Base-by-base conservation (phyloP, 1,284 basidiomycete species). In the Calocybe gambosa region DNA sequence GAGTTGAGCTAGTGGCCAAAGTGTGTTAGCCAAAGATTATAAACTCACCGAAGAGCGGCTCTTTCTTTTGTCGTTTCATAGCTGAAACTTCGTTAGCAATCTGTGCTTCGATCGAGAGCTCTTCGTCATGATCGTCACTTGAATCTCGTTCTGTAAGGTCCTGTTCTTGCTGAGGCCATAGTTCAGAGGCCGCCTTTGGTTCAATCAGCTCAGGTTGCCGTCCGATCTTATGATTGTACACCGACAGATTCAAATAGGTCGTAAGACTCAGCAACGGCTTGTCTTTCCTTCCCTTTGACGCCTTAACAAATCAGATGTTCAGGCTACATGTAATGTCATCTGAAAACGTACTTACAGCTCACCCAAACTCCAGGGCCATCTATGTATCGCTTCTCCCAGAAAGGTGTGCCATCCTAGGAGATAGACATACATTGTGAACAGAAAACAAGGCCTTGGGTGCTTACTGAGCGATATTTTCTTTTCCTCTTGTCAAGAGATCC, bases 311-410 rank as follows among this genome's bases (percentile, higher is more conserved):
- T 8, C 5, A 4, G 35, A 37, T 37, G 43, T 43, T 41, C 48
- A 33, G 39, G 29, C 18, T 21, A 5, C 5, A 7, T 19, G 21
- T 4, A 37, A 12, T 38, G 4, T 9, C 5, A 21, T 38, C 4
- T 9, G 35, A 45, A 39, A 47, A 39, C 20, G 26, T 28, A 54
- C 71, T 55, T 57, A 74, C 86, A 89, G 54, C 81, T 88, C 5
- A 80, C 81, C 88, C 88, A 90, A 13, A 90, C 67, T 18, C 87
- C 87, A 31, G 88, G 88, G 5, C 87, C 86, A 49, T 85, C 81
- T 45, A 90, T 75, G 15, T 68, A 63, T 43, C 74, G 66, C 58
- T 78, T 84, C 19, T 64, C 71, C 79, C 82, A 82, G 19, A 82
- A 72, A 7, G 80, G 73, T 1, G 78, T 79, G 7, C 81, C 81